phyloP scores from a whole-genome alignment of 495 filamentous ascomycete genomes.

The Elasticomyces elasticus region DNA sequence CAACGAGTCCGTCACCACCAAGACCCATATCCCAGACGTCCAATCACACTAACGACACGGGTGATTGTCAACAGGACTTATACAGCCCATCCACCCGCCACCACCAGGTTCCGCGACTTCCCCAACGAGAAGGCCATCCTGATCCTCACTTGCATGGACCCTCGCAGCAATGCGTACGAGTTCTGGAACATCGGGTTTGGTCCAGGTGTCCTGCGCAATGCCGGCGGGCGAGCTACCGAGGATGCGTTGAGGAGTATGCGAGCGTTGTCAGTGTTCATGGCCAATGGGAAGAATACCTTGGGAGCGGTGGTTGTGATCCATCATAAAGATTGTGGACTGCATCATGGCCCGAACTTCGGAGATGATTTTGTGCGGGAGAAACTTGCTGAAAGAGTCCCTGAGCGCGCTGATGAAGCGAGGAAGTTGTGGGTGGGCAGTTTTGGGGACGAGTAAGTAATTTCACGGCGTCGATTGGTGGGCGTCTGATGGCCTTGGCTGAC shows the following conservation, averaged over 20 bases:
- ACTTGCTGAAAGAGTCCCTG: neutral
- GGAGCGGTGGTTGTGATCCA: slow-evolving; percentile 7
- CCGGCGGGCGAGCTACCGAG: slow-evolving; percentile 1
- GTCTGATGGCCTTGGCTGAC: too few relatives aligned
- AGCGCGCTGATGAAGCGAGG: neutral
- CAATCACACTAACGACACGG: neutral
- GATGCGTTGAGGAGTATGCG: neutral
- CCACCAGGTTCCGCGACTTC: slow-evolving; percentile 5
- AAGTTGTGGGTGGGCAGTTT: slow-evolving; percentile 3
- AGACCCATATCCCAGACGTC: neutral
- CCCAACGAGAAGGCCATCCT: slow-evolving; percentile 10
- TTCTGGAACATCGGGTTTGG: slow-evolving; percentile 1
- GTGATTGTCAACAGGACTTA: neutral
- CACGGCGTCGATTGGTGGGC: neutral
- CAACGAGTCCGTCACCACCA: neutral
- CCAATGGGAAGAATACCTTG: neutral
- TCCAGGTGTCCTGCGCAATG: neutral
- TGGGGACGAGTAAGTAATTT: slow-evolving; percentile 7
- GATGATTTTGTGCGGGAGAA: neutral
- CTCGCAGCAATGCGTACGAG: slow-evolving; percentile 1
- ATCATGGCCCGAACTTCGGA: neutral
- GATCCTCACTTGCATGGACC: slow-evolving; percentile 12
- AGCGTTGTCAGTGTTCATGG: slow-evolving; percentile 1
- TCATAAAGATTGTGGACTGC: slow-evolving; percentile 7
- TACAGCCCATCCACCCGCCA: neutral